Evolutionary conservation across 2,329 filamentous ascomycete species (phyloP), one percentile per base, ranked within the genome.

Genomic region (Fusarium sp.): DNA sequence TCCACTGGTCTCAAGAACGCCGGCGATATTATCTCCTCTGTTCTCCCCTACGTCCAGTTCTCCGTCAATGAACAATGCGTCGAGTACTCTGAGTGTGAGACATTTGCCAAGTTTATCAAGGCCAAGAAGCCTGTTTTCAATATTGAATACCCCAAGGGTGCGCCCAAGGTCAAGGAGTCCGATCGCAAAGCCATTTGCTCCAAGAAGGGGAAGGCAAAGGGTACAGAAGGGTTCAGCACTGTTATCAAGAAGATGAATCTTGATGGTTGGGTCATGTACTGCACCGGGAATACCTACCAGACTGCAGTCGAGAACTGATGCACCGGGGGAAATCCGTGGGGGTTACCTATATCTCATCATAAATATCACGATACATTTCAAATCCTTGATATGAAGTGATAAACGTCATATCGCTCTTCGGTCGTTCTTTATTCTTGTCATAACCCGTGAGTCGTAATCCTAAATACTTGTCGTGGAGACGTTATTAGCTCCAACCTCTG

Each of bases 1-100:
- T 86, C 89, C 2, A 85, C 90, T 15, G 92, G 92, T 1, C 85
- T 94, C 62, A 94, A 94, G 83, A 94, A 94, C 78, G 90, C 89
- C 3, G 89, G 85, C 18, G 85, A 83, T 48, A 90, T 94, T 70
- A 89, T 93, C 62, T 65, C 76, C 4, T 75, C 82, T 6, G 82
- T 87, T 11, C 66, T 87, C 11, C 79, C 83, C 36, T 80, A 87
- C 10, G 87, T 92, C 60, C 85, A 92, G 77, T 94, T 92, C 82
- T 87, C 86, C 12, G 91, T 94, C 75, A 92, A 93, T 80, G 92
- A 94, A 83, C 87, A 93, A 81, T 94, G 92, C 79, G 85, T 87
- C 22, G 75, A 91, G 78, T 89, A 89, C 75, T 67, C 82, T 9
- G 91, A 93, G 79, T 93, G 91, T 78, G 82, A 83, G 41, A 85